Percentiles rank a stretch among this genome's conserved stretches.
These are phyloP conservation scores for Amanita phalloides DNA, from an alignment of 768 basidiomycete genomes.

Conservation along the genomic window DNA sequence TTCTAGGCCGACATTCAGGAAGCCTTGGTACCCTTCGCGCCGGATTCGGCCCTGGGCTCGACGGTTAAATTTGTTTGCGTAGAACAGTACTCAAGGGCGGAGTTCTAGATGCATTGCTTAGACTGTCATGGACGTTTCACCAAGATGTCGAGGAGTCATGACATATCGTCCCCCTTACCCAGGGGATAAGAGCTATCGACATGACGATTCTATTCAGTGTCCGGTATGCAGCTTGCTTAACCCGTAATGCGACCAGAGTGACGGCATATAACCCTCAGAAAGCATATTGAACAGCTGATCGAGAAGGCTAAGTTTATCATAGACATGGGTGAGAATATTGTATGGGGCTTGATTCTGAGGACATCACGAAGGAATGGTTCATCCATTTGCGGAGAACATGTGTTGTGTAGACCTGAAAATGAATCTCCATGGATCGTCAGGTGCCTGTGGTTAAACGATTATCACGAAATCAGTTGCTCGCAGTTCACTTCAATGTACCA, in stretches of 20 bases:
- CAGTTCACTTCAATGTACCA: too few relatives aligned
- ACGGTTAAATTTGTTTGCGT: not conserved
- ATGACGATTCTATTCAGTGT: not conserved
- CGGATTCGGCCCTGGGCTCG: not conserved
- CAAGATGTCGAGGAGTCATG: not conserved
- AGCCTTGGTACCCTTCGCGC: not conserved
- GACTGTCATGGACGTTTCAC: not conserved
- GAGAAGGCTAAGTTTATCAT: not conserved
- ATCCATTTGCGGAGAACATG: not conserved
- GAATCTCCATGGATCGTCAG: not conserved
- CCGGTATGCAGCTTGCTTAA: not conserved
- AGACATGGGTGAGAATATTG: not conserved
- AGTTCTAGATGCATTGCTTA: not conserved
- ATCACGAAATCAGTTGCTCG: too few relatives aligned
- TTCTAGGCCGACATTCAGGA: not conserved
- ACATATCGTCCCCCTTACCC: not conserved
- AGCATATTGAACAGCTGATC: not conserved
- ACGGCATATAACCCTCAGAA: not conserved
- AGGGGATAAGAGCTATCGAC: not conserved
- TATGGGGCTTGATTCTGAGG: not conserved
- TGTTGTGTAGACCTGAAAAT: not conserved
- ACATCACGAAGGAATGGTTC: not conserved
- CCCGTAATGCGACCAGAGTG: not conserved
- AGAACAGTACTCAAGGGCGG: not conserved
- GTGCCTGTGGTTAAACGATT: too few relatives aligned